Evolutionary conservation across 148 eudicot genomes (phyloP).

Genomic region (Chenopodium berlandieri): DNA sequence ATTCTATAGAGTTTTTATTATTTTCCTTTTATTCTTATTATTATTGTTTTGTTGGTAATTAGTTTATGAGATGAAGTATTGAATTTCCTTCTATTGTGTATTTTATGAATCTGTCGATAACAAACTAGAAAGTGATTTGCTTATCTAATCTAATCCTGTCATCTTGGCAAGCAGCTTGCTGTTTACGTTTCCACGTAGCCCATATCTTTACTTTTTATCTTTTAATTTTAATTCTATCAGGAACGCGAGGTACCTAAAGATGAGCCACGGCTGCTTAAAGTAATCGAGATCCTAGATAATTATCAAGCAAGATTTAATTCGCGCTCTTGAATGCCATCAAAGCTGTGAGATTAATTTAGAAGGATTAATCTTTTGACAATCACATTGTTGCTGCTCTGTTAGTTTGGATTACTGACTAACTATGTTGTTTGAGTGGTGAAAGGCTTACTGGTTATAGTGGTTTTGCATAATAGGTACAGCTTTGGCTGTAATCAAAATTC

Average conservation of each 20-base stretch:
- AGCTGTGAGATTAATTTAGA: not conserved
- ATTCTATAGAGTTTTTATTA: not conserved
- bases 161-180: not conserved
- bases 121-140: not conserved
- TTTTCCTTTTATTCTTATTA: too few relatives aligned
- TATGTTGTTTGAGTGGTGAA: not conserved
- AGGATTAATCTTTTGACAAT: not conserved
- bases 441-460: not conserved
- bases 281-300: conserved; percentile 34
- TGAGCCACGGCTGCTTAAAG: conserved; percentile 61
- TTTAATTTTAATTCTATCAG: conserved; percentile 31
- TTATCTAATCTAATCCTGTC: not conserved
- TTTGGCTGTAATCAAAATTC: not conserved
- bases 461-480: not conserved
- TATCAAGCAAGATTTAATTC: conserved; percentile 28
- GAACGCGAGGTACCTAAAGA: conserved; percentile 77
- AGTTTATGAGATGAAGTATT: too few relatives aligned
- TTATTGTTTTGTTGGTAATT: not conserved
- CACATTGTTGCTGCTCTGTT: not conserved
- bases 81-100: not conserved
- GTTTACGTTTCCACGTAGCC: not conserved
- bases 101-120: not conserved
- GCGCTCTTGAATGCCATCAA: not conserved
- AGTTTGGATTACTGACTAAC: not conserved
- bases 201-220: not conserved